Base-by-base conservation (phyloP, 2,329 filamentous ascomycete genomes). In the Diaporthe sp. region DNA sequence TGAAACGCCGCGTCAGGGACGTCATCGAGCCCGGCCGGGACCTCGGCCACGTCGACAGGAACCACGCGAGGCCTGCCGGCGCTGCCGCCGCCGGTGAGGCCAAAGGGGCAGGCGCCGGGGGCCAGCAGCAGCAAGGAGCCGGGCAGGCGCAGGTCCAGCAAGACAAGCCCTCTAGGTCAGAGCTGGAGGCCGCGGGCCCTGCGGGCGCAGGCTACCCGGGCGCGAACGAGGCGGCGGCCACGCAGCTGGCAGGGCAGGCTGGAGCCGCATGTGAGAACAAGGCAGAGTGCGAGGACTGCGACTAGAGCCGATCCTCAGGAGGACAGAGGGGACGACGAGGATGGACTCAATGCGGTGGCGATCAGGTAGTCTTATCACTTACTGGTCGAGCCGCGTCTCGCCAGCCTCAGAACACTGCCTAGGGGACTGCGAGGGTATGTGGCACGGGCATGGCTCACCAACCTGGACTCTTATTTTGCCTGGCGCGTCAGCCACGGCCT, bases 1-100 rank as follows among this genome's bases (percentile, higher is more conserved):
- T 98, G 58, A 98, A 98, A 86, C 92, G 95, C 76, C 89, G 93
- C 22, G 91, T 98, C 7, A 88, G 96, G 75, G 94, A 98, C 85
- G 88, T 94, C 71, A 92, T 98, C 79, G 93, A 97, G 80, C 96
- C 96, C 0, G 88, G 86, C 1, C 89, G 94, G 77, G 90, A 96
- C 81, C 86, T 98, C 72, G 96, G 96, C 0, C 96, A 98, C 85
- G 93, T 95, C 34, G 94, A 96, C 83, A 87, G 91, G 73, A 83
- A 88, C 71, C 82, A 87, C 65, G 75, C 76, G 4, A 61, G 25
- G 17, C n/a, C 61, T 22, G 42, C 37, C 12, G 31, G 1, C 31
- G 9, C 51, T 17, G 37, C 34, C 39, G 10, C 51, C 17, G 3
- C 44, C 7, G 47, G 20, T 17, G 44, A 39, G 34, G 4, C 49